Evolutionary conservation across 108 stramenopile genomes (phyloP).

Genomic region (Chaetoceros tenuissimus): DNA sequence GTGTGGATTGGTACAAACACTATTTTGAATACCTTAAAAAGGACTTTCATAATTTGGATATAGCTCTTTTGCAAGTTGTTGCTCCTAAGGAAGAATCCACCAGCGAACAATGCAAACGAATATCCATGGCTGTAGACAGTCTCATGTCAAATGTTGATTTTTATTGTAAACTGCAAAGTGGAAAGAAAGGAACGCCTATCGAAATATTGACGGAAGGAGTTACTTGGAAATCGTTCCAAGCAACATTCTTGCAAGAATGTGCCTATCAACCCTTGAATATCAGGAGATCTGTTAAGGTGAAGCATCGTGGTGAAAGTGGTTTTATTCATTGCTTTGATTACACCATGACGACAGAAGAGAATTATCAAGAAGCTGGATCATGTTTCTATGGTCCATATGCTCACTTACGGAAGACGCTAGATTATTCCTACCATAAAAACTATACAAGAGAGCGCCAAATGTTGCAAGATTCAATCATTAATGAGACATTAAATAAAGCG

Average conservation of each 20-base stretch:
- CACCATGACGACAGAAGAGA: slow-evolving; percentile 25
- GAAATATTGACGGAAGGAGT: not conserved
- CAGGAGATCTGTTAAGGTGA: not conserved
- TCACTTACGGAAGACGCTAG: slow-evolving; percentile 24
- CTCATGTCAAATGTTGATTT: not conserved
- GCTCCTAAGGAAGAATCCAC: slow-evolving; percentile 13
- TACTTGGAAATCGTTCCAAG: not conserved
- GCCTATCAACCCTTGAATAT: not conserved
- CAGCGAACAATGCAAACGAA: not conserved
- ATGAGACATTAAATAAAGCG: not conserved
- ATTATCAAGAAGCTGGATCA: slow-evolving; percentile 14
- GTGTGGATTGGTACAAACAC: slow-evolving; percentile 52
- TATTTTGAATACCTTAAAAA: slow-evolving; percentile 32
- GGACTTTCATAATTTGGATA: slow-evolving; percentile 18
- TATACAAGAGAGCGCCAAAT: slow-evolving; percentile 45
- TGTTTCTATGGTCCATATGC: slow-evolving; percentile 26
- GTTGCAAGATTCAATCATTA: slow-evolving; percentile 45
- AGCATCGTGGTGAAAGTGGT: not conserved
- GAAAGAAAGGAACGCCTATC: not conserved
- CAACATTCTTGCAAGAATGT: not conserved
- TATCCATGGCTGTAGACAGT: not conserved
- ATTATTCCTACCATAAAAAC: slow-evolving; percentile 51
- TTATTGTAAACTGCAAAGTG: slow-evolving; percentile 4
- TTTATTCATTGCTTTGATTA: slow-evolving; percentile 7
- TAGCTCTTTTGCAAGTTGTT: slow-evolving; percentile 37